Base-by-base conservation (phyloP, 257 asterid genomes). In the Knoxia roxburghii region DNA sequence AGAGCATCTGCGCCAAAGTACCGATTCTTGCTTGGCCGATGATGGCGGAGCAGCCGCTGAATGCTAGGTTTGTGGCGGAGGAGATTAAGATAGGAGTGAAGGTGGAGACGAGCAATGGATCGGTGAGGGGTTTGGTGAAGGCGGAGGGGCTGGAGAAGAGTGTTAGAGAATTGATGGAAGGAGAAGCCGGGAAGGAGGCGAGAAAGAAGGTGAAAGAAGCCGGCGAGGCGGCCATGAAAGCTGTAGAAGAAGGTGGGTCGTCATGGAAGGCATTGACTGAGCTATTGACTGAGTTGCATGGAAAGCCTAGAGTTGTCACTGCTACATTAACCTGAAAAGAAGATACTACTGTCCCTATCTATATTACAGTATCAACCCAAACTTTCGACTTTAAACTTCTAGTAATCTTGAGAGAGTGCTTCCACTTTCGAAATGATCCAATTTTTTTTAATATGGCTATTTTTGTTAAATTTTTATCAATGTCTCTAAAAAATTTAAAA, bases 21-120 rank as follows among this genome's bases (percentile, higher is more conserved):
- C 97, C 97, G 0, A 72, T 90, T 4, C 67, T 88, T 24, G 96
- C 96, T 0, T 90, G 95, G 96, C 96, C 96, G 1, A 81, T 90
- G 92, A 79, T 85, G 87, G 96, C 92, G 39, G 96, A 90, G 70
- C 96, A 90, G 53, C 79, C 45, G 1, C 30, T 88, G 43, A 88
- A 90, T 32, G 96, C 87, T 0, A 83, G 75, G 66, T 72, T 87
- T 73, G 84, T 90, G 18, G 85, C 37, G 37, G 95, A 91, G n/a
- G 97, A 79, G 78, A 79, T 86, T 33, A 69, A 73, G 62, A 57
- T 88, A 2, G 94, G 89, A 0, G 8, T 86, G 3, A 71, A 84
- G 46, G 86, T 82, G 0, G 69, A 64, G 24, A 79, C 87, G 0
- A 65, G 64, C 1, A 73, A 82, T 72, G 93, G 88, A 15, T 40